These are phyloP conservation scores for Wickerhamiella sorbophila DNA, from an alignment of 805 yeast genomes.

Conservation along the genomic window DNA sequence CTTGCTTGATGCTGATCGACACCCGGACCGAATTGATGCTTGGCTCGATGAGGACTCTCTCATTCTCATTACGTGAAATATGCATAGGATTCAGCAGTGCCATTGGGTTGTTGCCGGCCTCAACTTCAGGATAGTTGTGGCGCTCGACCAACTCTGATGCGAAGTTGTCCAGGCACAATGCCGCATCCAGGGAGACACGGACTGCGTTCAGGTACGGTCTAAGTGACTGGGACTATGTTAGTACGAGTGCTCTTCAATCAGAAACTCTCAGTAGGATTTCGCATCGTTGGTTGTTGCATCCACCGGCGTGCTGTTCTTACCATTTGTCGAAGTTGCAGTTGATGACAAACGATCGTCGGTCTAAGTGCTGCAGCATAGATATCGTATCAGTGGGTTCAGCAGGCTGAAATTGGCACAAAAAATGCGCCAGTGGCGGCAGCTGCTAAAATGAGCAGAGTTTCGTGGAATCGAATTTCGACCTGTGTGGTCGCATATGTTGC, in stretches of 20 bases:
- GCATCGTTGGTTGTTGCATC: not conserved
- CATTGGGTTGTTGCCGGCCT: conserved; percentile 69
- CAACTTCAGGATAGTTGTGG: conserved; percentile 94
- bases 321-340: not conserved
- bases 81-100: conserved; percentile 77
- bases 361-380: too few relatives aligned
- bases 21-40: conserved; percentile 86
- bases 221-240: conserved; percentile 75
- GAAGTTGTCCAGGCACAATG: conserved; percentile 82
- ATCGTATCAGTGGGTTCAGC: too few relatives aligned
- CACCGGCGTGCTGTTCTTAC: not conserved
- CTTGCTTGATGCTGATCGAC: conserved; percentile 86
- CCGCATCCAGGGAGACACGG: conserved; percentile 83
- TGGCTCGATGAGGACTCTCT: conserved; percentile 82
- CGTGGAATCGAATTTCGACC: too few relatives aligned
- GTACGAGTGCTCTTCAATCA: not conserved
- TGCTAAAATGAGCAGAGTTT: too few relatives aligned
- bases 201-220: conserved; percentile 92
- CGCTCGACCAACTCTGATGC: conserved; percentile 93
- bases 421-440: too few relatives aligned
- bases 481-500: too few relatives aligned
- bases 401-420: too few relatives aligned
- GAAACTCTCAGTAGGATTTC: not conserved
- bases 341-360: not conserved
- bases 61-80: conserved; percentile 86